Evolutionary conservation across 441 rosid genomes (phyloP), one percentile per base, ranked within the genome.

Genomic region (Viola pubescens): DNA sequence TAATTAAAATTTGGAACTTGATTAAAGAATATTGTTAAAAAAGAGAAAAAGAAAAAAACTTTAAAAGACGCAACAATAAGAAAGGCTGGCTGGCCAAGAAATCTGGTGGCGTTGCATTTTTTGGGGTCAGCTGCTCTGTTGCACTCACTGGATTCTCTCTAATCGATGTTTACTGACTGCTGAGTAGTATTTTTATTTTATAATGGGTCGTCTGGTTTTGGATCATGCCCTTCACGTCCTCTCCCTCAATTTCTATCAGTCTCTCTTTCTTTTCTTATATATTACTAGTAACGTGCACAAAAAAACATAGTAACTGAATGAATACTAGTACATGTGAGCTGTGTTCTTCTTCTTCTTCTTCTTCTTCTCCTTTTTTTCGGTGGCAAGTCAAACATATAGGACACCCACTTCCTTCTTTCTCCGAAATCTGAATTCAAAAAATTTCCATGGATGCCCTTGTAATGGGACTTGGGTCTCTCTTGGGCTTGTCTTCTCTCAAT

Each of bases 181-280:
- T 40, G 6, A 37, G 9, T 14, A 16, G 9, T 16, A 0, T 56
- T 51, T 44, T 62, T 11, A 45, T 47, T 26, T 26, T 26, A 26
- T 26, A 26, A 26, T 26, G 34, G 34, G 34, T 26, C 34, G 34
- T 9, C 11, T 9, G 9, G n/a, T 10, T 1, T 37, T 40, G 14
- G 41, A 48, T 70, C 68, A 68, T 61, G 80, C 71, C 53, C 54
- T 63, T 59, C 83, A 75, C 71, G 79, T 78, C 65, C 58, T 57
- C 62, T 37, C 9, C 42, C 38, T 48, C 50, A 62, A 13, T 46
- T 48, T 49, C 38, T 7, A 13, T 57, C 37, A 52, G 48, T 34
- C 11, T 42, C 34, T 34, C 45, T 54, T 44, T 55, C 42, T 41
- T 55, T 38, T 64, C 19, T 38, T 34, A 5, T 19, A 26, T 57